Percentiles rank a stretch among this genome's conserved stretches.
These are phyloP conservation scores for Omphalea diandra DNA, from an alignment of 441 rosid species.

Conservation along the genomic window DNA sequence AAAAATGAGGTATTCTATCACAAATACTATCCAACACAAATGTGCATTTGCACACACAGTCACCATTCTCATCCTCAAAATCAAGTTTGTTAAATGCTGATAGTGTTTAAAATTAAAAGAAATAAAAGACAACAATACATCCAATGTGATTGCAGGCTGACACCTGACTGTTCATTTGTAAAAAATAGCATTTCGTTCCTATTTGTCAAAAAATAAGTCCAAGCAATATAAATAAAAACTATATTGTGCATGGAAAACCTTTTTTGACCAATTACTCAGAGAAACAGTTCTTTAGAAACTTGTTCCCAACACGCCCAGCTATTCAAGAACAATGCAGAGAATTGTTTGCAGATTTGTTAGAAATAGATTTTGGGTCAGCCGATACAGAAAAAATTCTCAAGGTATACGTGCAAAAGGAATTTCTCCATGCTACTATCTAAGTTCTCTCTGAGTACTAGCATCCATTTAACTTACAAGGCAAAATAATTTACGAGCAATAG, in stretches of 20 bases:
- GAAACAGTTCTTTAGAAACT: not conserved
- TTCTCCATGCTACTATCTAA: not conserved
- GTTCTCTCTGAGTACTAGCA: not conserved
- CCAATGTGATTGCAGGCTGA: too few relatives aligned
- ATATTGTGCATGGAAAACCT: not conserved
- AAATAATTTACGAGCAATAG: too few relatives aligned
- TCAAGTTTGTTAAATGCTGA: not conserved
- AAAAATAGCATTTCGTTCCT: not conserved
- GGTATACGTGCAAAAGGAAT: not conserved
- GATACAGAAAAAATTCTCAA: not conserved
- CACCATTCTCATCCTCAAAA: not conserved
- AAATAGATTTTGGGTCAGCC: not conserved
- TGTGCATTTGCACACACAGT: not conserved
- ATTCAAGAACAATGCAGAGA: too few relatives aligned
- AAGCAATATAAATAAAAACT: not conserved
- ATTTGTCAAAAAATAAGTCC: not conserved
- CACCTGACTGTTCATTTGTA: not conserved
- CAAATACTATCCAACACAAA: not conserved
- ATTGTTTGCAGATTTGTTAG: not conserved
- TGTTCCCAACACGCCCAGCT: not conserved
- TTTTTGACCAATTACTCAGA: not conserved
- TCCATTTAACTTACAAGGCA: not conserved
- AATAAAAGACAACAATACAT: not conserved
- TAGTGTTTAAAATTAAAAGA: not conserved
- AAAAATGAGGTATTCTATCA: not conserved